Conservation (phyloP, 306 rosid genomes). For the Casuarina glauca region DNA sequence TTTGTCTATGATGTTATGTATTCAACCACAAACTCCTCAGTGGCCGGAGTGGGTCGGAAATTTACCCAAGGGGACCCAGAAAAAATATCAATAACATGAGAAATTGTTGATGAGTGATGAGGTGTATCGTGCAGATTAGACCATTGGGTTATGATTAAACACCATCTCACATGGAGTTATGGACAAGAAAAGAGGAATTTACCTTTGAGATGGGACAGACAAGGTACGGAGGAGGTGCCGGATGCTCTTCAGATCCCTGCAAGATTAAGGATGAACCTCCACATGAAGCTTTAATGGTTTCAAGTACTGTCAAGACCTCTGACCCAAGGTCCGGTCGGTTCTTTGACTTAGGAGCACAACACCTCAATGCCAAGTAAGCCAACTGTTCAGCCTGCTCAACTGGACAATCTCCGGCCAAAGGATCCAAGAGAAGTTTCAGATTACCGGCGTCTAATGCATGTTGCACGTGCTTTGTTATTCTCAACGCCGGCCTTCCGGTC, state of each 20-base stretch:
- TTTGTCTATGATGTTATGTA: no score
- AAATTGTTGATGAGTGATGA: no score
- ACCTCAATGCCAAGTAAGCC: constrained; percentile 48
- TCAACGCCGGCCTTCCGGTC: constrained; percentile 47
- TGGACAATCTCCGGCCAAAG: constrained; percentile 60
- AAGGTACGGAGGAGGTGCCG: constrained; percentile 40
- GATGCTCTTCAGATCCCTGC: constrained; percentile 43
- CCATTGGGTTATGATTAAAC: no score
- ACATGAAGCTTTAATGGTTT: constrained; percentile 51
- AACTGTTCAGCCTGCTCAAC: constrained; percentile 55
- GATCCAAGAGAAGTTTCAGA: constrained; percentile 42
- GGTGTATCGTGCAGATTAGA: no score
- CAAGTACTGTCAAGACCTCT: constrained; percentile 56
- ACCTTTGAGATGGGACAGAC: constrained; percentile 54
- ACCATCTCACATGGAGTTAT: no score
- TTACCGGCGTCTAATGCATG: constrained; percentile 39
- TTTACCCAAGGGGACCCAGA: no score
- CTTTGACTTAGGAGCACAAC: constrained; percentile 44
- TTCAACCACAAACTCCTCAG: no score
- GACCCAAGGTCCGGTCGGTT: constrained; percentile 46
- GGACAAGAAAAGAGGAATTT: neutral
- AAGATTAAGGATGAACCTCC: constrained; percentile 38
- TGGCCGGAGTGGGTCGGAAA: no score
- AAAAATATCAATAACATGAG: no score
- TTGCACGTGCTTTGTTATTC: constrained; percentile 43